Evolutionary conservation across 345 rosid genomes (phyloP).

Genomic region (Hibiscus tridactylites): DNA sequence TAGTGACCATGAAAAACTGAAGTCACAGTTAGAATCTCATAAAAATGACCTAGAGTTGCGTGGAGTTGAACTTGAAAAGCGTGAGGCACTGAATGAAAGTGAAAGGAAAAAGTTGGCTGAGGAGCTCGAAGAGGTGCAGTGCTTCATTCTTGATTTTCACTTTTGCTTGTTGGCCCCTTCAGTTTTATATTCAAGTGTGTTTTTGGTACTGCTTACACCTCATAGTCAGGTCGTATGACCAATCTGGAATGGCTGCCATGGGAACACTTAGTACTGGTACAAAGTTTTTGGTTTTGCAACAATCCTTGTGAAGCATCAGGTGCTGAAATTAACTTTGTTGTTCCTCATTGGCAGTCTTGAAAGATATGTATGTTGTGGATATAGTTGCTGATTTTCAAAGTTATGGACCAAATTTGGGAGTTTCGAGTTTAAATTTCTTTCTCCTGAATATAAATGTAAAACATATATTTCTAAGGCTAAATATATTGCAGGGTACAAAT

Average conservation of each 20-base stretch:
- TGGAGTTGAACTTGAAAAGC: conserved; percentile 56
- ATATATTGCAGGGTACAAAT: not conserved
- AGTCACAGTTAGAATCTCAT: conserved; percentile 66
- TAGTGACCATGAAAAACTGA: conserved; percentile 79
- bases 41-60: conserved; percentile 66
- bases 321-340: not conserved
- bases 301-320: not conserved
- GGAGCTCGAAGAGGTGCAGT: conserved; percentile 66
- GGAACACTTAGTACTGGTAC: not conserved
- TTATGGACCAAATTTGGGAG: not conserved
- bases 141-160: not conserved
- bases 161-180: not conserved
- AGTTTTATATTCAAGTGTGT: not conserved
- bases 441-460: not conserved
- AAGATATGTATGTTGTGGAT: not conserved
- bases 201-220: not conserved
- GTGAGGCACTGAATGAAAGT: conserved; percentile 81
- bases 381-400: not conserved
- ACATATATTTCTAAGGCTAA: not conserved
- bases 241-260: not conserved
- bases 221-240: conserved; percentile 6
- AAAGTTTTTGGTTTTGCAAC: not conserved
- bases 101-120: conserved; percentile 52
- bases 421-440: not conserved
- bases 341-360: not conserved